Conservation (phyloP, 2,329 filamentous ascomycete genomes). For the Furcasterigmium sp. region DNA sequence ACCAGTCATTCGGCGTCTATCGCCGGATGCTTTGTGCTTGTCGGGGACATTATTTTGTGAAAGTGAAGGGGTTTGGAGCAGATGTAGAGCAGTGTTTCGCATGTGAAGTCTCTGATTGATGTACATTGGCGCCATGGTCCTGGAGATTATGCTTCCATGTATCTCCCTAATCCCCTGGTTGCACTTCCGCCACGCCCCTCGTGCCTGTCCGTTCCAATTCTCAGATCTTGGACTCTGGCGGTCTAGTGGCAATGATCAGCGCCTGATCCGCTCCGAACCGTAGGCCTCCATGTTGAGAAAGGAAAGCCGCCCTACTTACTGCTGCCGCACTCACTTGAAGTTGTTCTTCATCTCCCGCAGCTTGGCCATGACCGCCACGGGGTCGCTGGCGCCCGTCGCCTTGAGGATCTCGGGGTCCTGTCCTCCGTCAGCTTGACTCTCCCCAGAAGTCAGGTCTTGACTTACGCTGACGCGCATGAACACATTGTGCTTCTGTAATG, state of each 20-base stretch:
- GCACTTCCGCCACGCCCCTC: neutral
- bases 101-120: no score
- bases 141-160: no score
- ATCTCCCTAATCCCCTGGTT: no score
- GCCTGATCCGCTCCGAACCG: no score
- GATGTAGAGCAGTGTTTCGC: no score
- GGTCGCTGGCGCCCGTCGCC: conserved; percentile 73
- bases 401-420: conserved; percentile 81
- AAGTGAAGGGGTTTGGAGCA: no score
- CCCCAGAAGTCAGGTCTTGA: conserved; percentile 7
- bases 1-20: conserved; percentile 11
- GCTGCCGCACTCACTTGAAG: conserved; percentile 51
- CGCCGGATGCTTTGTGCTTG: conserved; percentile 18
- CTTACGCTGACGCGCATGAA: conserved; percentile 85
- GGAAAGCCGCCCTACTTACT: neutral
- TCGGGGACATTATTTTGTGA: conserved; percentile 16
- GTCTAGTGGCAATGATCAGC: no score
- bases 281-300: neutral
- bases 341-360: conserved; percentile 89
- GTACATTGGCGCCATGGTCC: no score
- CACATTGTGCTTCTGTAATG: conserved; percentile 77
- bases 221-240: conserved; percentile 25
- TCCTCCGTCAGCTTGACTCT: conserved; percentile 8
- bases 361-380: conserved; percentile 78
- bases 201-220: neutral